Base-by-base conservation (phyloP, 495 filamentous ascomycete species). In the Daldinia childiae region DNA sequence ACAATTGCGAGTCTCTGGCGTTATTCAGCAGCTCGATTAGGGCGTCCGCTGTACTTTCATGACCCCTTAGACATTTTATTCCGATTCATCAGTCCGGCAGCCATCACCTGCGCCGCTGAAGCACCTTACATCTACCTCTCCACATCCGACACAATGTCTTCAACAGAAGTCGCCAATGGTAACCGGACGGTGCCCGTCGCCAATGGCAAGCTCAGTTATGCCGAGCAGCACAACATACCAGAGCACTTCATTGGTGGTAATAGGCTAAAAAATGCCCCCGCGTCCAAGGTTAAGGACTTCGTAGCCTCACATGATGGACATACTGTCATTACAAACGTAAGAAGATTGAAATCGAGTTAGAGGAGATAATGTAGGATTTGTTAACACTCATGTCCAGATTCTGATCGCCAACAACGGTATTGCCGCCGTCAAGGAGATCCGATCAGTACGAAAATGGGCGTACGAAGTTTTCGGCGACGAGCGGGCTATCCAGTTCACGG, bases 361-460 rank as follows among this genome's bases (percentile, higher is more conserved):
- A 32, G 19, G 32, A 66, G 11, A 58, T 15, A 52, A 51, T 41
- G 27, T 36, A 26, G 30, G 50, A 29, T 36, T 48, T 3, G 38
- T 63, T 74, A 57, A 71, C 36, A 12, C 9, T 58, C 12, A 12
- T 52, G 6, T 51, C 19, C 77, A 99, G 95, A 93, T 99, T 26
- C 88, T 99, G 66, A 99, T 99, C 80, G 95, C 95, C 79, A 99
- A 99, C 85, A 99, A 99, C 84, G 95, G 95, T 88, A 99, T 99
- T 81, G 95, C 95, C 15, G 95, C 95, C 68, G 95, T 99, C 75
- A 99, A 99, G 82, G 95, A 98, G 82, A 99, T 99, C 75, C 88
- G 95, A 74, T 97, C 94, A 29, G 94, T 99, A 71, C 90, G 95
- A 79, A 99, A 98, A 94, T 99, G 95, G 95, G 95, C 95, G 61